Base-by-base conservation (phyloP, 1,284 basidiomycete species). In the Rhodotorula sp. region DNA sequence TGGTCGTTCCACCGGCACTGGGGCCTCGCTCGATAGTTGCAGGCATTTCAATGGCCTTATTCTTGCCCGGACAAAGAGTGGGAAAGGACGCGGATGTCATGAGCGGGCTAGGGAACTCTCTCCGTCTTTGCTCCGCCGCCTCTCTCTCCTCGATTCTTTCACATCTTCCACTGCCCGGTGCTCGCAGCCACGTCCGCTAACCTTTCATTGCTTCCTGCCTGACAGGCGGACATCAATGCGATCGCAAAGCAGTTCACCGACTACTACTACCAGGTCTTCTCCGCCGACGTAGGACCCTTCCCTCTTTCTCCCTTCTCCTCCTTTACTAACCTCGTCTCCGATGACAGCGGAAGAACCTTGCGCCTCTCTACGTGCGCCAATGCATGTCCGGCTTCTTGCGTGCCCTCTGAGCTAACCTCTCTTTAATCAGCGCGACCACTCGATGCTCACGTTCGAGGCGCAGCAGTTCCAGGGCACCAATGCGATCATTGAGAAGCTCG, bases 391-490 rank as follows among this genome's bases (percentile, higher is more conserved):
- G n/a, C 20, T 16, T 48, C 30, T 30, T 28, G 1, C n/a, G 6
- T 28, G 13, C 4, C 0, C n/a, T 22, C 30, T 22, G 11, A 15
- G 15, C 47, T 52, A 18, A 24, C 15, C 52, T 37, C 30, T 8
- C 9, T 20, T 0, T 7, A 15, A 10, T 70, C 30, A 98, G 95
- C 87, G 94, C 73, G 83, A 85, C 40, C 71, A 80, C 62, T 98
- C 94, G 30, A 97, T 96, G 92, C 83, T 99, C 77, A 88, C 89
- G 16, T 99, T 88, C 82, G 94, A 99, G 83, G 86, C 86, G 30
- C 70, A 79, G 47, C 87, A 85, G 64, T 82, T 88, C 73, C 83
- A 86, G 69, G 92, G 94, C 37, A 81, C 78, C 0, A 47, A 63
- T 0, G 78, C 76, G 31, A 95, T 97, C 80, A 79, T 85, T n/a